A percentile compares a stretch with the other conserved stretches of the same genome.
Conservation (phyloP, 2,329 filamentous ascomycete species). For the Thyridium curvatum region DNA sequence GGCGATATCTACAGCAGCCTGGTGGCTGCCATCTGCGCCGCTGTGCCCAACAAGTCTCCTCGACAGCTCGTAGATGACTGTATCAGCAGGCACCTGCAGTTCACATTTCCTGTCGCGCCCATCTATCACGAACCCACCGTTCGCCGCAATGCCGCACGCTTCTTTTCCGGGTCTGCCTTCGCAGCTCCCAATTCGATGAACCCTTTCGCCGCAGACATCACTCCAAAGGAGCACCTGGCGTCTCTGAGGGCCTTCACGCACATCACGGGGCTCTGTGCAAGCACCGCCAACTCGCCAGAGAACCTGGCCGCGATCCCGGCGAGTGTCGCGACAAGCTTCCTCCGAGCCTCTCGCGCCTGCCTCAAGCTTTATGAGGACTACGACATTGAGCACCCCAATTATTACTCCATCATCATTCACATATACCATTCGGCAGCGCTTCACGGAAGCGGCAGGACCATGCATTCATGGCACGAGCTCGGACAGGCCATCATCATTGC, state of each 20-base stretch:
- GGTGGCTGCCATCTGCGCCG: background rate
- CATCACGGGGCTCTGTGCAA: too few relatives aligned
- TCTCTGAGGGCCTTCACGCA: background rate
- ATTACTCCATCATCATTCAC: background rate
- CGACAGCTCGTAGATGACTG: background rate
- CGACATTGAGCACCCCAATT: conserved; percentile 1
- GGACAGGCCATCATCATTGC: background rate
- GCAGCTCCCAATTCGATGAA: background rate
- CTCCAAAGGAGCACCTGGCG: background rate
- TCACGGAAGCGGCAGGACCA: background rate
- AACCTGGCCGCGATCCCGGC: background rate
- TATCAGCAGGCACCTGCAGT: background rate
- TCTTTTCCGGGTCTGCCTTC: background rate
- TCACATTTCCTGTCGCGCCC: background rate
- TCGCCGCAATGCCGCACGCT: background rate
- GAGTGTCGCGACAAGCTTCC: background rate
- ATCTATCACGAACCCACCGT: background rate
- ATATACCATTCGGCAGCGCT: background rate
- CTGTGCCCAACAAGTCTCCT: background rate
- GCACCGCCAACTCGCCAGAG: too few relatives aligned
- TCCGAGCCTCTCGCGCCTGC: background rate
- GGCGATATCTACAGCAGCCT: background rate
- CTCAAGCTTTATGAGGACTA: conserved; percentile 1
- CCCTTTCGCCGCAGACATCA: background rate
- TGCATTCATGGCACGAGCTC: background rate